A percentile compares a stretch with the other conserved stretches of the same genome.
phyloP scores from a whole-genome alignment of 345 rosid species.

The Erodium maritimum region DNA sequence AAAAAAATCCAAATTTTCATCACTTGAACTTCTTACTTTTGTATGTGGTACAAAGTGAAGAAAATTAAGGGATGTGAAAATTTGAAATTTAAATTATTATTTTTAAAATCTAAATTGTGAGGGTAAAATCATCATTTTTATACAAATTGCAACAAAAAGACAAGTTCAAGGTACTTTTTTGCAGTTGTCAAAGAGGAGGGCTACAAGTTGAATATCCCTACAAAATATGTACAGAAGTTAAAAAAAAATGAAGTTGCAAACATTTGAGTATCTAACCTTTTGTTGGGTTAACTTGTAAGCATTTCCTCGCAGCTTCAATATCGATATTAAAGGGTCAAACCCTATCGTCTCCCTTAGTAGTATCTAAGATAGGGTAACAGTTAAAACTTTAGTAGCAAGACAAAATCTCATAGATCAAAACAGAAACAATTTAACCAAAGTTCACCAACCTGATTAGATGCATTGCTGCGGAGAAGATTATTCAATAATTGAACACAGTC shows the following conservation, averaged over 20 bases:
- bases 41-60: no score
- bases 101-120: no score
- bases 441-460: conserved; percentile 70
- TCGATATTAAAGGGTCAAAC: conserved; percentile 64
- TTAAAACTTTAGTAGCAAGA: neutral
- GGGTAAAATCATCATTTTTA: no score
- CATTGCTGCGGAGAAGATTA: conserved; percentile 74
- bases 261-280: conserved; percentile 64
- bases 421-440: conserved; percentile 6
- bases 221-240: neutral
- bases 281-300: conserved; percentile 84
- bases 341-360: conserved; percentile 91
- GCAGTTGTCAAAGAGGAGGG: no score
- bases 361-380: conserved; percentile 27
- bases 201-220: no score
- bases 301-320: conserved; percentile 66
- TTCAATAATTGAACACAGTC: conserved; percentile 88
- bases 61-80: no score
- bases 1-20: no score
- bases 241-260: conserved; percentile 8
- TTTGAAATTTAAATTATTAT: no score
- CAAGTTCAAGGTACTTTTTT: no score
- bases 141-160: no score
- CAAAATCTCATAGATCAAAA: conserved; percentile 2
- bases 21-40: no score